Conservation (phyloP, 768 basidiomycete species). For the Pleurotus ostreatus region DNA sequence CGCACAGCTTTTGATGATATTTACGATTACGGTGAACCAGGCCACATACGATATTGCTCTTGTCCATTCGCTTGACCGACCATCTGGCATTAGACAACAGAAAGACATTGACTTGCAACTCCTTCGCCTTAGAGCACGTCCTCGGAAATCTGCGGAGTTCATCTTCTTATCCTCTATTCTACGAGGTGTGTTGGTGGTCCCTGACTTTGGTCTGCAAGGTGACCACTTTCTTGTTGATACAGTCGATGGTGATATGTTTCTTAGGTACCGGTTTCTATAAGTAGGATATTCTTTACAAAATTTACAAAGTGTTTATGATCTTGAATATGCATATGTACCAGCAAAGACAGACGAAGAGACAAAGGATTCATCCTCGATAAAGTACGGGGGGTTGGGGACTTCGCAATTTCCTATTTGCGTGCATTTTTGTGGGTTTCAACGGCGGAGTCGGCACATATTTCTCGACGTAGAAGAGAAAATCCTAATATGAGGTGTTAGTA, state of each 20-base stretch:
- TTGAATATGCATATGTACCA: no score
- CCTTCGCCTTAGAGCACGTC: constrained; percentile 11
- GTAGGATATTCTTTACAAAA: no score
- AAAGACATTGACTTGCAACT: constrained; percentile 22
- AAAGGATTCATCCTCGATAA: no score
- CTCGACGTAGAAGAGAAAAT: no score
- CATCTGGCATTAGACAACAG: background rate
- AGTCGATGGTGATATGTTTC: constrained; percentile 23
- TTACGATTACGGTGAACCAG: constrained; percentile 9
- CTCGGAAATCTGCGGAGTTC: constrained; percentile 12
- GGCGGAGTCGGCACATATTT: no score
- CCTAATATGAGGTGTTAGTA: no score
- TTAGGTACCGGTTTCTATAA: background rate
- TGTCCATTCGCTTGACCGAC: constrained; percentile 17
- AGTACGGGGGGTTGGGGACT: no score
- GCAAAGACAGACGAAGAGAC: no score
- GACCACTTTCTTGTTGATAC: constrained; percentile 24
- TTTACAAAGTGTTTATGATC: no score
- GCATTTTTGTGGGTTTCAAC: no score
- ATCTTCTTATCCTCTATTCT: constrained; percentile 25
- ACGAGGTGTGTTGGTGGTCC: constrained; percentile 21
- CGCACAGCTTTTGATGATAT: constrained; percentile 18
- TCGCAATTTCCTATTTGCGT: no score
- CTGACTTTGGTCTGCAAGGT: constrained; percentile 14
- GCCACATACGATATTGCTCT: constrained; percentile 14